Base-by-base conservation (phyloP, 164 flowering plant species). In the Nymphaea colorata region DNA sequence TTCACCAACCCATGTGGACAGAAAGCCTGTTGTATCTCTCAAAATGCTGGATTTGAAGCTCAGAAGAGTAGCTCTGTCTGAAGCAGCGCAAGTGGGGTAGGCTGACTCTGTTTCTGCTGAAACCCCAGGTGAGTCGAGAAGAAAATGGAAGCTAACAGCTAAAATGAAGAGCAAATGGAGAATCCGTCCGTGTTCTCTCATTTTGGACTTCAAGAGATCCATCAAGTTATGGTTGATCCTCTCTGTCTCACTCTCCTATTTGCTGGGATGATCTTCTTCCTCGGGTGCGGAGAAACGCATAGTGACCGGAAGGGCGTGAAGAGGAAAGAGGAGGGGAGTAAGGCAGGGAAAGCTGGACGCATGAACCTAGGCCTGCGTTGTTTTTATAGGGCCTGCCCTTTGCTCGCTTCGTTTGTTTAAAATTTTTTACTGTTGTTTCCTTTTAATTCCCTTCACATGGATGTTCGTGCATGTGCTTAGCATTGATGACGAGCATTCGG, bases 61-160 rank as follows among this genome's bases (percentile, higher is more conserved):
- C 43, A 91, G 81, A 55, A 93, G 90, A 7, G 94, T 81, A 65
- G 69, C 75, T 73, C 91, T 86, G 53, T 93, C 98, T 67, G 73
- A 69, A 17, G 74, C 86, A n/a, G 82, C 66, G 71, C 96, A 88
- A 71, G 70, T 51, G 76, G 65, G 63, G 82, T 36, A 66, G 25
- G 25, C 8, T 17, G 64, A 0, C n/a, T 61, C 64, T 61, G 79
- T 41, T 51, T 61, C 67, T 62, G 77, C 44, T 59, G 69, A 72
- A 67, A 84, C 41, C n/a, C 18, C 77, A 17, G 68, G 14, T 51
- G 75, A 15, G 12, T 5, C 57, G 8, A 8, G 57, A 51, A 51
- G 8, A 51, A 51, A 8, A 51, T 51, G 3, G 57, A 51, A 51
- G 57, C 57, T 51, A 15, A 51, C 14, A 51, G 14, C 14, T 15